Base-by-base conservation (phyloP, 371 early-diverging fungal species). In the Gilbertella persicaria region DNA sequence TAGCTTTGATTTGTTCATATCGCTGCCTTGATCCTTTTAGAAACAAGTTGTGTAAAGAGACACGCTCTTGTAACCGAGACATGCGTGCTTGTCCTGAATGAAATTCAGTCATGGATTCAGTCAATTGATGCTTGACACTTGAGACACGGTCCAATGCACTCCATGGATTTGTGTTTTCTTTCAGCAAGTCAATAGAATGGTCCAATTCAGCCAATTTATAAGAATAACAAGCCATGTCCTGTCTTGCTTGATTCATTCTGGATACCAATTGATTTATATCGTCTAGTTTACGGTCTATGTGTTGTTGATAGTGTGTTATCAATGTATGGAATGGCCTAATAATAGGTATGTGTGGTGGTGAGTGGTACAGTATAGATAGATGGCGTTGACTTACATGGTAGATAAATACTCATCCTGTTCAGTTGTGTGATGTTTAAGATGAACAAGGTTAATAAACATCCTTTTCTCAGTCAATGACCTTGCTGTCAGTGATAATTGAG, bases 381-480 rank as follows among this genome's bases (percentile, higher is more conserved):
- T n/a, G n/a, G n/a, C n/a, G n/a, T n/a, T n/a, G n/a, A n/a, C n/a
- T n/a, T n/a, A 4, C 19, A 28, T 8, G 35, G 30, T 40, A 19
- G 23, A 20, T 25, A 5, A 17, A 7, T 25, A 17, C 13, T 35
- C 19, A 19, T 29, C 6, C 8, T 10, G 12, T 16, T 50, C n/a
- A n/a, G n/a, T n/a, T n/a, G n/a, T 23, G 24, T 28, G 26, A 10
- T 52, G 61, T 13, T 50, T 52, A 12, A 65, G 23, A 5, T 38
- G 19, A 5, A 67, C 44, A 2, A 67, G 45, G 13, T 67, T 63
- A 23, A 67, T 37, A 54, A 67, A 64, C 44, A 50, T 56, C 40
- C 29, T 60, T 33, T 60, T 64, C 36, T 67, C 64, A 1, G 38
- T 8, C 19, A 39, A 25, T 10, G 48, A 64, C 10, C 68, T 43